Conservation (phyloP, 2,329 filamentous ascomycete species). For the Cladosporium sp. region DNA sequence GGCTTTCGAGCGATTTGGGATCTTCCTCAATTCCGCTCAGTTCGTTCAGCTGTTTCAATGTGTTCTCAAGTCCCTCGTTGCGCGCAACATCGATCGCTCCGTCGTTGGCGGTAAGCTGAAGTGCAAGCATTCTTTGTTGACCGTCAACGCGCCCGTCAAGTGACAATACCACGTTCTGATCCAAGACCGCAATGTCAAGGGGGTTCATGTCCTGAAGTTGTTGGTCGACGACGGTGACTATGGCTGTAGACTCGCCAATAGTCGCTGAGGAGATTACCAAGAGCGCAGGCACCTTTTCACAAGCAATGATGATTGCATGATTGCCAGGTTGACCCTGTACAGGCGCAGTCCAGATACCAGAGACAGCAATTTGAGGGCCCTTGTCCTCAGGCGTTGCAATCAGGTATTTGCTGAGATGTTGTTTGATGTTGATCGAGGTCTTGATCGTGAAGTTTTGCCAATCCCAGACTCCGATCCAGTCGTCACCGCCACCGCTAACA, state of each 20-base stretch:
- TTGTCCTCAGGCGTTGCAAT: slow-evolving; percentile 2
- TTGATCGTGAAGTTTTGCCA: slow-evolving; percentile 61
- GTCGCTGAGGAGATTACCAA: slow-evolving; percentile 42
- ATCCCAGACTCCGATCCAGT: slow-evolving; percentile 74
- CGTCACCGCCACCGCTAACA: slow-evolving; percentile 82
- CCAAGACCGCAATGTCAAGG: slow-evolving; percentile 17
- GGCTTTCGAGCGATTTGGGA: slow-evolving; percentile 38
- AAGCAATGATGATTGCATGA: slow-evolving; percentile 35
- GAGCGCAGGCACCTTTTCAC: slow-evolving; percentile 53
- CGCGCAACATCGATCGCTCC: neutral
- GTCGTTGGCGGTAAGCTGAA: slow-evolving; percentile 3
- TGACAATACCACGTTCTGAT: slow-evolving; percentile 16
- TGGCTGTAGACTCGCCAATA: neutral
- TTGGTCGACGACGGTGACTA: neutral
- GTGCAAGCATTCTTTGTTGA: slow-evolving; percentile 7
- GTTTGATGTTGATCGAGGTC: slow-evolving; percentile 49
- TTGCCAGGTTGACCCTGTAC: slow-evolving; percentile 6
- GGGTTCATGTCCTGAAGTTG: slow-evolving; percentile 5
- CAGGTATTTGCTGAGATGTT: slow-evolving; percentile 5
- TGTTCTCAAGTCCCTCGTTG: slow-evolving; percentile 1
- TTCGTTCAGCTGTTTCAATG: slow-evolving; percentile 19
- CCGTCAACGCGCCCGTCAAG: slow-evolving; percentile 15
- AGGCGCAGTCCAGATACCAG: slow-evolving; percentile 46
- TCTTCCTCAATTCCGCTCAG: slow-evolving; percentile 20
- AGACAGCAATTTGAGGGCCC: slow-evolving; percentile 39